A percentile compares a stretch with the other conserved stretches of the same genome.
phyloP scores from a whole-genome alignment of 257 asterid genomes.

The Solanum tarapatanum region DNA sequence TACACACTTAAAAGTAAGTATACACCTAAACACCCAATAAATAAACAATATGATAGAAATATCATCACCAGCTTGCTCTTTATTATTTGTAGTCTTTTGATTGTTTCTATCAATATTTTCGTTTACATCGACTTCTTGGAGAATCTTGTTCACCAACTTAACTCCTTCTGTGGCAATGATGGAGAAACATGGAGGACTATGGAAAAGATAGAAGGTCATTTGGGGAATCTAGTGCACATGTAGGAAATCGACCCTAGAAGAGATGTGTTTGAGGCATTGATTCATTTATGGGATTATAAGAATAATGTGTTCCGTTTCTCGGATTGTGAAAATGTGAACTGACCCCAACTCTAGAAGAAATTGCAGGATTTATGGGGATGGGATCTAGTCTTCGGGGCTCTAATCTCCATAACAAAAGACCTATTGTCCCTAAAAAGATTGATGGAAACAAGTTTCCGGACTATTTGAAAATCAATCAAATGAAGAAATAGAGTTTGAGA shows the following conservation, averaged over 20 bases:
- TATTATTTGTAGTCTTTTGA: neutral
- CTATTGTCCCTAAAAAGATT: neutral
- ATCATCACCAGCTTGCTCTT: neutral
- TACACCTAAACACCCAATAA: neutral
- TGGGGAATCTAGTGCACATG: neutral
- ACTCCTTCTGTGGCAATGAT: neutral
- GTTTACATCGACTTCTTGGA: neutral
- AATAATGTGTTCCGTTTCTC: neutral
- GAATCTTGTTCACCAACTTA: neutral
- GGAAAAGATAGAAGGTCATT: neutral
- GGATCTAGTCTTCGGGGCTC: neutral
- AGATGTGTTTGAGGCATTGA: neutral
- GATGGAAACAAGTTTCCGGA: neutral
- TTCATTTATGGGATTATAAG: neutral
- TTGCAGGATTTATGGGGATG: neutral
- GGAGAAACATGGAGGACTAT: neutral
- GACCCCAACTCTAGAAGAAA: neutral
- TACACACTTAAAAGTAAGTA: neutral
- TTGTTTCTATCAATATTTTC: neutral
- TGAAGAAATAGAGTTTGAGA: neutral
- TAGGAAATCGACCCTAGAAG: neutral
- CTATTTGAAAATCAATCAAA: neutral
- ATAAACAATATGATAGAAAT: neutral
- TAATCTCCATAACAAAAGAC: neutral
- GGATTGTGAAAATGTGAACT: neutral